Evolutionary conservation across 768 basidiomycete species (phyloP), one percentile per base, ranked within the genome.

Genomic region (Trametes cubensis): DNA sequence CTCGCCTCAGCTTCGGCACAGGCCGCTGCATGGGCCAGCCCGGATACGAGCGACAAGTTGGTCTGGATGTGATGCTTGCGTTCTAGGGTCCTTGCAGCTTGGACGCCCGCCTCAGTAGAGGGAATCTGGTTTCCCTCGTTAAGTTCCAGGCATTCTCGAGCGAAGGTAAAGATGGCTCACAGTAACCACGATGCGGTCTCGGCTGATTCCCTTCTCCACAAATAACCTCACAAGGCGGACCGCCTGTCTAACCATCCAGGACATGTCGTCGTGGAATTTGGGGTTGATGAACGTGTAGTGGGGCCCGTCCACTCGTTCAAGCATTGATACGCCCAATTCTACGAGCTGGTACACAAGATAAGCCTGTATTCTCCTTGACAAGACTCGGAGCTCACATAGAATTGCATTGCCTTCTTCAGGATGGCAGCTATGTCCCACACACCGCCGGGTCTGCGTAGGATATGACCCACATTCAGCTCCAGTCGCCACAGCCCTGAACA

Each of bases 251-350:
- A 81, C 74, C 71, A 88, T 80, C 26, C 66, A 73, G 3, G 46
- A 45, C 0, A 71, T 52, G 64, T 83, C 69, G 10, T 70, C 66
- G 55, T 79, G 73, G n/a, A 73, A 66, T 41, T 81, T 75, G 7
- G 84, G 79, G 69, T 86, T 83, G 49, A 88, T 70, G 53, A 81
- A 81, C 18, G 81, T 76, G 41, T 83, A 70, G 55, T 86, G 80
- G 1, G 80, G 79, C 0, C 83, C 85, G 4, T 74, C 66, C 46
- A 75, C 76, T n/a, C 77, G 72, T 59, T 81, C 78, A 50, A 79
- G 67, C 54, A 85, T 69, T 3, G 76, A 77, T 5, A 70, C 67
- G 21, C 81, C 82, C 25, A 86, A 66, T 66, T 85, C 82, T 55
- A 83, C 77, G 48, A 86, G 66, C 86, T 87, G 60, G 41, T 47